Conservation (phyloP, 768 basidiomycete species). For the Termitomyces bulborhizus region DNA sequence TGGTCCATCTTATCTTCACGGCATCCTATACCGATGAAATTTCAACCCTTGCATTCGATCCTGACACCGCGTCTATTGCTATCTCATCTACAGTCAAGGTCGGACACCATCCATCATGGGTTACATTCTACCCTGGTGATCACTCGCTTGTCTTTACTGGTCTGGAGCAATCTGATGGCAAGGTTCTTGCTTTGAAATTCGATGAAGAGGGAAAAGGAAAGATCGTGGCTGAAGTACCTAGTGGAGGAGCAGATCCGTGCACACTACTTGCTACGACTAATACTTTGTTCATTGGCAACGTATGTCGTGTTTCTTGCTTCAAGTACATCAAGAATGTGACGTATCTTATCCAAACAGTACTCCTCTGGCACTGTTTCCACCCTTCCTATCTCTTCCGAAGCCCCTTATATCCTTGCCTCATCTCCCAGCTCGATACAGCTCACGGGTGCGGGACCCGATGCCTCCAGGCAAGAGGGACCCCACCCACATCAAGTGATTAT, state of each 20-base stretch:
- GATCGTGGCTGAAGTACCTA: slow-evolving; percentile 42
- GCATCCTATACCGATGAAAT: slow-evolving; percentile 63
- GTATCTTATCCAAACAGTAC: slow-evolving; percentile 41
- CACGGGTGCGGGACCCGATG: slow-evolving; percentile 54
- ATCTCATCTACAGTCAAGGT: slow-evolving; percentile 38
- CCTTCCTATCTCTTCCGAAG: slow-evolving; percentile 45
- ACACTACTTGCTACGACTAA: slow-evolving; percentile 51
- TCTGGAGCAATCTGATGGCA: slow-evolving; percentile 64
- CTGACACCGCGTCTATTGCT: slow-evolving; percentile 36
- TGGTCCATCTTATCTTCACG: slow-evolving; percentile 46
- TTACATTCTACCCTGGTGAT: slow-evolving; percentile 53
- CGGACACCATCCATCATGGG: slow-evolving; percentile 73
- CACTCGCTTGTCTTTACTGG: slow-evolving; percentile 57
- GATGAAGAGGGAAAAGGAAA: slow-evolving; percentile 45
- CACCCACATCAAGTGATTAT: slow-evolving; percentile 75
- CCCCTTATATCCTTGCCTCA: slow-evolving; percentile 37
- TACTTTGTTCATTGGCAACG: slow-evolving; percentile 66
- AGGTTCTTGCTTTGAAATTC: slow-evolving; percentile 52
- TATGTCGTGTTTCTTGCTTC: slow-evolving; percentile 30
- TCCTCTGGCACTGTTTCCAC: slow-evolving; percentile 53
- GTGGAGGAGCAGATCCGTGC: slow-evolving; percentile 60
- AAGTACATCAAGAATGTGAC: not conserved
- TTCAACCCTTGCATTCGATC: slow-evolving; percentile 59
- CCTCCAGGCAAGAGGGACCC: slow-evolving; percentile 58
- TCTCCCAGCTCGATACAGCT: slow-evolving; percentile 35